Conservation (phyloP, 2,329 filamentous ascomycete species). For the Pestalotiopsis sp. region DNA sequence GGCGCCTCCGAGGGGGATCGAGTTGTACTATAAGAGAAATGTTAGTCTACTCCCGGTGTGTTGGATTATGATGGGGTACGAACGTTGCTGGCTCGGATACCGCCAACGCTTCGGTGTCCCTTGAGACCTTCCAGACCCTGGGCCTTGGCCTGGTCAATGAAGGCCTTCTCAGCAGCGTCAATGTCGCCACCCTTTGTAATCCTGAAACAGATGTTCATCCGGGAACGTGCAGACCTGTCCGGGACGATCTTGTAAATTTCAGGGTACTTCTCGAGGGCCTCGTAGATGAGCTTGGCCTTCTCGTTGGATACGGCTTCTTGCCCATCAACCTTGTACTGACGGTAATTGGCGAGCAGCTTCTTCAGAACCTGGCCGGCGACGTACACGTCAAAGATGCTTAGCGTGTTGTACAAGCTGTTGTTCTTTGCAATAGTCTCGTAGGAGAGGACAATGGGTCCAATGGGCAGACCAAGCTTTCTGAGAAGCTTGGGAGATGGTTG, state of each 20-base stretch:
- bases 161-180: conserved; percentile 74
- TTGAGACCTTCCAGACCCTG: conserved; percentile 77
- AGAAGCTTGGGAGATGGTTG: conserved; percentile 70
- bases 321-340: conserved; percentile 67
- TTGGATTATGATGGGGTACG: background rate
- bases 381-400: conserved; percentile 92
- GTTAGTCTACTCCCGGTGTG: background rate
- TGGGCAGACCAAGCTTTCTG: conserved; percentile 71
- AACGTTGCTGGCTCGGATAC: conserved; percentile 76
- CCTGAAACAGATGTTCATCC: conserved; percentile 96
- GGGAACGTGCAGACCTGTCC: conserved; percentile 71
- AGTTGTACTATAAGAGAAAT: conserved; percentile 64
- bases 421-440: conserved; percentile 88
- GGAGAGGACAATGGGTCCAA: conserved; percentile 77
- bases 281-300: conserved; percentile 79
- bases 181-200: conserved; percentile 60
- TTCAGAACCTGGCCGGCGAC: conserved; percentile 87
- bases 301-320: conserved; percentile 72
- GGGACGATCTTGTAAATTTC: conserved; percentile 77
- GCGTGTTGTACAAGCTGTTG: conserved; percentile 93
- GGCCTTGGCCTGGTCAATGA: conserved; percentile 71
- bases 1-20: conserved; percentile 67
- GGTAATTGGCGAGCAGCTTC: conserved; percentile 64
- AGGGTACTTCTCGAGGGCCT: conserved; percentile 70
- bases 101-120: conserved; percentile 84